Percentiles rank a stretch among this genome's conserved stretches.
phyloP scores from a whole-genome alignment of 495 filamentous ascomycete species.

The Hypomontagnella submonticulosa region DNA sequence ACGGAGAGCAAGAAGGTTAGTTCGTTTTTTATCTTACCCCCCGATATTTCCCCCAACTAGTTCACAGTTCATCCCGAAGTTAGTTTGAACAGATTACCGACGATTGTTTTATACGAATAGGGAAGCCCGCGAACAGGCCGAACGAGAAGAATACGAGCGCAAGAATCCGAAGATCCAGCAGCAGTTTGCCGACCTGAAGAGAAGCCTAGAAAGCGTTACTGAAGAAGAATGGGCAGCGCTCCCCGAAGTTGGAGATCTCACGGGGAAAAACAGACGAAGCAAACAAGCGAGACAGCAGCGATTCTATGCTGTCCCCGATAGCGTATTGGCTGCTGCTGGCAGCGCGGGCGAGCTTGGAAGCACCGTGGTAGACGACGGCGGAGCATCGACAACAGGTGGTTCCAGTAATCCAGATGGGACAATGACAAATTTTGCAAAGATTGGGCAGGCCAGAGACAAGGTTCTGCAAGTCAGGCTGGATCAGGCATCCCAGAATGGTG shows the following conservation, averaged over 20 bases:
- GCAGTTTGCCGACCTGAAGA: constrained; percentile 95
- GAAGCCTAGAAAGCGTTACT: constrained; percentile 84
- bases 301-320: constrained; percentile 97
- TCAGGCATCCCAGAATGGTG: constrained; percentile 78
- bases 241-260: constrained; percentile 95
- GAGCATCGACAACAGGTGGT: constrained; percentile 55
- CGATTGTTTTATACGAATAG: constrained; percentile 72
- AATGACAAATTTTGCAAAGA: constrained; percentile 98
- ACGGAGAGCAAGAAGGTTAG: constrained; percentile 89
- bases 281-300: constrained; percentile 84
- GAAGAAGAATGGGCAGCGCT: constrained; percentile 98
- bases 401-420: constrained; percentile 76
- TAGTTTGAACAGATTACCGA: constrained; percentile 89
- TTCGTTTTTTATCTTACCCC: constrained; percentile 51
- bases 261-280: constrained; percentile 86
- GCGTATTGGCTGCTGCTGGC: constrained; percentile 87
- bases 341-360: constrained; percentile 84
- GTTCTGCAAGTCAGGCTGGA: constrained; percentile 92
- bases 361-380: constrained; percentile 82
- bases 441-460: constrained; percentile 93
- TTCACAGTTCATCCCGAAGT: constrained; percentile 77
- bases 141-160: constrained; percentile 92
- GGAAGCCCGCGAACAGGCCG: constrained; percentile 93
- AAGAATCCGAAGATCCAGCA: constrained; percentile 99
- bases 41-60: constrained; percentile 40